Conservation (phyloP, 2,329 filamentous ascomycete genomes). For the Hypoxylon sp. region DNA sequence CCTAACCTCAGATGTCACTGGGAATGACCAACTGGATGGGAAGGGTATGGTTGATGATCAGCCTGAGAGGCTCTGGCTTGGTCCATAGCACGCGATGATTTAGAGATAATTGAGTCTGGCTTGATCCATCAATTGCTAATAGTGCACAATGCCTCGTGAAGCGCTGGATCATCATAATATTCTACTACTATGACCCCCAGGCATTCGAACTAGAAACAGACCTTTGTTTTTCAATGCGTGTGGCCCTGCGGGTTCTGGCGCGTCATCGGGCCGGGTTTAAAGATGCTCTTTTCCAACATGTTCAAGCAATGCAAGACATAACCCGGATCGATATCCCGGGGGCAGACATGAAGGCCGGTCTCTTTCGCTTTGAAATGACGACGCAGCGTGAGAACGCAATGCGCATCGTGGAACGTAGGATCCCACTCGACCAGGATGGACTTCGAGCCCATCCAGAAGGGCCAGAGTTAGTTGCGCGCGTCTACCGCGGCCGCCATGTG, state of each 20-base stretch:
- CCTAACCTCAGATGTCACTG: no score
- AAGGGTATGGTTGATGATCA: no score
- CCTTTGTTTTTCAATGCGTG: slow-evolving; percentile 3
- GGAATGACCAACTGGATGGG: no score
- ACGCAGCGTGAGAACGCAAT: slow-evolving; percentile 20
- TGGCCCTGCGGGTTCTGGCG: neutral
- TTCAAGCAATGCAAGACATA: slow-evolving; percentile 23
- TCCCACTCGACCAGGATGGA: slow-evolving; percentile 10
- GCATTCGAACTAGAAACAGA: neutral
- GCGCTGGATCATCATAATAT: no score
- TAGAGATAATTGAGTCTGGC: no score
- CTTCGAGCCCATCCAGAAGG: slow-evolving; percentile 4
- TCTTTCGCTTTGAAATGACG: slow-evolving; percentile 19
- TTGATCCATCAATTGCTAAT: no score
- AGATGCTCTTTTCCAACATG: slow-evolving; percentile 11
- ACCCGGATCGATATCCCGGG: slow-evolving; percentile 19
- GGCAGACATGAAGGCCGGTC: slow-evolving; percentile 1
- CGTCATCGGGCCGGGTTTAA: slow-evolving; percentile 6
- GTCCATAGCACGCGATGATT: no score
- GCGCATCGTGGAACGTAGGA: slow-evolving; percentile 17
- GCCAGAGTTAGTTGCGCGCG: slow-evolving; percentile 6
- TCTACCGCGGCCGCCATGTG: neutral
- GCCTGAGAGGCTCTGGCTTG: no score
- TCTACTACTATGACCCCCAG: neutral
- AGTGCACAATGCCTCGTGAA: no score